phyloP scores from a whole-genome alignment of 208 protist species.

The Wallacemonas sp. region DNA sequence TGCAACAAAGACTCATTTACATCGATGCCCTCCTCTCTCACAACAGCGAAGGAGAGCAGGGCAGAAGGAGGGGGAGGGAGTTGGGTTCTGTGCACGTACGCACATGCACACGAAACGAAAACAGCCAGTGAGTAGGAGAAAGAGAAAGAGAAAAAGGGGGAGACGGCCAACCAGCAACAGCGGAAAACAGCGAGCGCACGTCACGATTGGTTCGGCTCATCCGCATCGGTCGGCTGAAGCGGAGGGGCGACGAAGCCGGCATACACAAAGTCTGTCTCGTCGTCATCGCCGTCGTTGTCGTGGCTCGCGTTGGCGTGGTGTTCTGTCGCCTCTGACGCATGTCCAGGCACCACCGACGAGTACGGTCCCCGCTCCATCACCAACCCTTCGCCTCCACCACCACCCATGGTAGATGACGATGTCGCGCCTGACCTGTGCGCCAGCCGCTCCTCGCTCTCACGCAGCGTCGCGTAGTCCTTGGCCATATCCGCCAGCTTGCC shows the following conservation, averaged over 20 bases:
- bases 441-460: slow-evolving; percentile 18
- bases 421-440: neutral
- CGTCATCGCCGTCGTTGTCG: slow-evolving; percentile 5
- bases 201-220: too few species aligned
- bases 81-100: too few species aligned
- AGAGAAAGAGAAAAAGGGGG: too few species aligned
- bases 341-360: slow-evolving; percentile 5
- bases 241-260: slow-evolving; percentile 52
- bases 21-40: too few species aligned
- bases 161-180: too few species aligned
- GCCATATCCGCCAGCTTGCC: slow-evolving; percentile 55
- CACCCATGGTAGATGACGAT: neutral
- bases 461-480: slow-evolving; percentile 30
- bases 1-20: too few species aligned
- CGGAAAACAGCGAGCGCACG: too few species aligned
- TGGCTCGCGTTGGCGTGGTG: neutral
- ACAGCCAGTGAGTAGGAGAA: too few species aligned
- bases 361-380: neutral
- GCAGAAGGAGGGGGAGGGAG: too few species aligned
- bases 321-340: neutral
- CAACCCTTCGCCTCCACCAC: neutral
- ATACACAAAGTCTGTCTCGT: slow-evolving; percentile 27
- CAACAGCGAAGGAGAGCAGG: too few species aligned
- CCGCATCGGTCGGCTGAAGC: neutral
- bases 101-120: too few species aligned